A percentile compares a stretch with the other conserved stretches of the same genome.
Evolutionary conservation across 129 eudicot species (phyloP).

Genomic region (Chrysanthemum makinoi): DNA sequence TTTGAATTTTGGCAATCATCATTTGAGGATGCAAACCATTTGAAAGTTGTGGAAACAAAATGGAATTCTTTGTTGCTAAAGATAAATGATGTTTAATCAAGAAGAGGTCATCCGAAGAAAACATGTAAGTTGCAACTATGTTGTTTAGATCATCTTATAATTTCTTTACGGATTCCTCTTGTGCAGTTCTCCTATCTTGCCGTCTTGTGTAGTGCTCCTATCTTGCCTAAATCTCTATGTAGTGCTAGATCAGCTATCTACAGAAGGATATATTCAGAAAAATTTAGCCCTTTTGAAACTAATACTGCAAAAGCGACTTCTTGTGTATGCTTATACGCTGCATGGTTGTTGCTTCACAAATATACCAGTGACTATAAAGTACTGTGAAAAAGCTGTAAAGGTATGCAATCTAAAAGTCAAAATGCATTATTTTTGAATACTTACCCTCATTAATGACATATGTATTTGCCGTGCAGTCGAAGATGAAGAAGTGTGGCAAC

Average conservation of each 20-base stretch:
- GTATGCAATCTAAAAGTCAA: conserved; percentile 36
- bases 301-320: conserved; percentile 77
- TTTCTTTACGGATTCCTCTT: no score
- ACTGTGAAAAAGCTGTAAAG: conserved; percentile 29
- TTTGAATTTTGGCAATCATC: conserved; percentile 78
- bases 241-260: no score
- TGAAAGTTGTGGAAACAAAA: conserved; percentile 53
- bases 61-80: conserved; percentile 73
- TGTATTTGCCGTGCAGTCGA: conserved; percentile 48
- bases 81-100: conserved; percentile 74
- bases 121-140: no score
- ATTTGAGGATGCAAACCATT: conserved; percentile 64
- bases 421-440: background rate
- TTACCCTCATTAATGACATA: background rate
- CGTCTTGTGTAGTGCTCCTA: no score
- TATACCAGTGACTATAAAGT: conserved; percentile 61
- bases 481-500: conserved; percentile 50
- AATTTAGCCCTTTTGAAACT: conserved; percentile 44
- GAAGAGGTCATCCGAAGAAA: background rate
- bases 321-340: conserved; percentile 84
- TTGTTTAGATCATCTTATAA: no score
- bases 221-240: no score
- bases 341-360: conserved; percentile 71
- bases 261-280: no score
- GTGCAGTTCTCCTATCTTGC: no score